phyloP scores from a whole-genome alignment of 805 yeast species.

The Kazachstania psychrophila region DNA sequence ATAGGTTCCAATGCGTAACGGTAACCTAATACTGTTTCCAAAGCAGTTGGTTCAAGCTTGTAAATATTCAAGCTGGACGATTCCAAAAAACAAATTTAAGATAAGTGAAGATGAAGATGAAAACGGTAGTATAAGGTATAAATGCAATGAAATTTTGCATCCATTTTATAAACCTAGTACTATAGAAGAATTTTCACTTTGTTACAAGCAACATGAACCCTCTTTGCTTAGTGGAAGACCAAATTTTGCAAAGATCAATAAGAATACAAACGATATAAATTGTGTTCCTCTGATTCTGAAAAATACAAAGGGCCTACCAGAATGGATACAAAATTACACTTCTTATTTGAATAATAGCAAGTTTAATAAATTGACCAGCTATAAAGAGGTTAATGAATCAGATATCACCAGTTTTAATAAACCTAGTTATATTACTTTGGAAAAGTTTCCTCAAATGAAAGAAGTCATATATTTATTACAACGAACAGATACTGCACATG shows the following conservation, averaged over 20 bases:
- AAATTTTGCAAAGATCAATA: constrained; percentile 8
- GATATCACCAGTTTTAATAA: neutral
- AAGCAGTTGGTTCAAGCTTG: neutral
- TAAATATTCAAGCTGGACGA: neutral
- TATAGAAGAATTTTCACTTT: constrained; percentile 18
- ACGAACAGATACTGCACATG: neutral
- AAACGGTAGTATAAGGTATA: neutral
- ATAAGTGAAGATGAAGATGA: neutral
- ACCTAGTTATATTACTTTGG: constrained; percentile 1
- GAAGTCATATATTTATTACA: constrained; percentile 3
- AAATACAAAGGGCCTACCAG: constrained; percentile 8
- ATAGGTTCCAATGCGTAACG: too few species aligned
- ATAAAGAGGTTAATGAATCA: neutral
- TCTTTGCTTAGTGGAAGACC: constrained; percentile 14
- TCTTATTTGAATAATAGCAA: neutral
- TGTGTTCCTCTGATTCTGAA: constrained; percentile 2
- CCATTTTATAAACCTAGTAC: constrained; percentile 22
- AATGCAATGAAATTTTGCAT: constrained; percentile 15
- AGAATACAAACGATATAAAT: neutral
- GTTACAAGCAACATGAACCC: constrained; percentile 15
- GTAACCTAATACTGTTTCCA: too few species aligned
- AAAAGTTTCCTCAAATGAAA: neutral
- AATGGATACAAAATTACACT: constrained; percentile 15
- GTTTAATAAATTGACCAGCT: neutral
- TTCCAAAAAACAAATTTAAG: neutral